Percentiles rank a stretch among this genome's conserved stretches.
Evolutionary conservation across 805 yeast genomes (phyloP).

Genomic region (Schwanniomyces polymorphus): DNA sequence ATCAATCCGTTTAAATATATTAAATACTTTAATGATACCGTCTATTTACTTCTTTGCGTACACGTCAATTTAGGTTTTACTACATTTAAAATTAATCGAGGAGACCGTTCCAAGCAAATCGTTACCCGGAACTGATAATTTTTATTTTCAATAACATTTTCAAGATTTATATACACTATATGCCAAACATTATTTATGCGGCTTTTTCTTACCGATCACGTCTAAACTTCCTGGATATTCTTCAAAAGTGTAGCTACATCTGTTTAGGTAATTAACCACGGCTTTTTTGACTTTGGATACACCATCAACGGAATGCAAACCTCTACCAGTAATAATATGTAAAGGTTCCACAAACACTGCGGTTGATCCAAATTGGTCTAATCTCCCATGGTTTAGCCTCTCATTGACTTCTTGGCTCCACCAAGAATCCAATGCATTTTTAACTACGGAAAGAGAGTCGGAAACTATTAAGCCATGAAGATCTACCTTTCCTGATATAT

Average conservation of each 20-base stretch:
- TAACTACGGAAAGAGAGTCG: slow-evolving; percentile 44
- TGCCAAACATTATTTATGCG: background rate
- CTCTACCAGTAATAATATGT: slow-evolving; percentile 64
- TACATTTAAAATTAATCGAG: background rate
- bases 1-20: background rate
- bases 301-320: slow-evolving; percentile 65
- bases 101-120: background rate
- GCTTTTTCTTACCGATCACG: slow-evolving; percentile 15
- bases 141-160: too few species aligned
- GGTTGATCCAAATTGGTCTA: slow-evolving; percentile 27
- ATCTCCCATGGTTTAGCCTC: slow-evolving; percentile 41
- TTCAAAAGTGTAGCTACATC: slow-evolving; percentile 39
- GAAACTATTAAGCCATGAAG: slow-evolving; percentile 54
- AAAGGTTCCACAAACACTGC: slow-evolving; percentile 46
- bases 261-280: slow-evolving; percentile 40
- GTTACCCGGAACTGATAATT: background rate
- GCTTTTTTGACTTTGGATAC: slow-evolving; percentile 45
- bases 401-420: slow-evolving; percentile 56
- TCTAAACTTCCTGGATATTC: slow-evolving; percentile 37
- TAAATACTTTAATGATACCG: background rate
- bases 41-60: background rate
- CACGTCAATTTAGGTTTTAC: background rate
- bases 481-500: slow-evolving; percentile 38
- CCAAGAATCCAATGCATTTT: slow-evolving; percentile 49
- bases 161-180: background rate